phyloP scores from a whole-genome alignment of 345 rosid species.

The Sapria himalayana region DNA sequence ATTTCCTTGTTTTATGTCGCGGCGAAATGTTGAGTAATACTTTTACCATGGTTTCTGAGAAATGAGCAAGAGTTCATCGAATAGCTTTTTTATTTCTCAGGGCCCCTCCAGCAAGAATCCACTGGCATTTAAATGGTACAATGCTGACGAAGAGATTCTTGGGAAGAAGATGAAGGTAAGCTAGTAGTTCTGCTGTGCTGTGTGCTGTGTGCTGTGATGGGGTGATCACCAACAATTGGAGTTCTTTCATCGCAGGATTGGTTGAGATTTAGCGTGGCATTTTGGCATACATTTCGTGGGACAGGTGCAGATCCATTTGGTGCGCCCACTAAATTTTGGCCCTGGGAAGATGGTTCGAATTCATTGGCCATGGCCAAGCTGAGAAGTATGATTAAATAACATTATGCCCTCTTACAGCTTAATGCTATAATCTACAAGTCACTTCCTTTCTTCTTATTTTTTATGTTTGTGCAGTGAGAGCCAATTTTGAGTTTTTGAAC shows the following conservation, averaged over 20 bases:
- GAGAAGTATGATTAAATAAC: constrained; percentile 46
- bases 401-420: neutral
- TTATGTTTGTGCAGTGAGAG: constrained; percentile 60
- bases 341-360: constrained; percentile 96
- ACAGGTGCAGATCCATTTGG: constrained; percentile 86
- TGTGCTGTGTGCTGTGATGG: too few species aligned
- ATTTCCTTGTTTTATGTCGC: neutral
- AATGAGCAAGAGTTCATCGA: neutral
- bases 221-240: too few species aligned
- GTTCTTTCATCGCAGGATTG: constrained; percentile 64
- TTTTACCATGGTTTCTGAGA: neutral
- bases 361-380: constrained; percentile 86
- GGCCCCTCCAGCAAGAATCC: constrained; percentile 62
- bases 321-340: constrained; percentile 72
- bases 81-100: constrained; percentile 13
- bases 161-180: constrained; percentile 94
- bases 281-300: constrained; percentile 97
- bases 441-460: neutral
- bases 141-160: constrained; percentile 69
- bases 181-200: too few species aligned
- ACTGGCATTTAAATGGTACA: constrained; percentile 75
- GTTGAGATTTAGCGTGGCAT: constrained; percentile 94
- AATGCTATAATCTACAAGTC: too few species aligned
- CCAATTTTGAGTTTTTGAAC: constrained; percentile 80
- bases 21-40: neutral